Evolutionary conservation across 345 rosid species (phyloP).

Genomic region (Mercurialis annua): DNA sequence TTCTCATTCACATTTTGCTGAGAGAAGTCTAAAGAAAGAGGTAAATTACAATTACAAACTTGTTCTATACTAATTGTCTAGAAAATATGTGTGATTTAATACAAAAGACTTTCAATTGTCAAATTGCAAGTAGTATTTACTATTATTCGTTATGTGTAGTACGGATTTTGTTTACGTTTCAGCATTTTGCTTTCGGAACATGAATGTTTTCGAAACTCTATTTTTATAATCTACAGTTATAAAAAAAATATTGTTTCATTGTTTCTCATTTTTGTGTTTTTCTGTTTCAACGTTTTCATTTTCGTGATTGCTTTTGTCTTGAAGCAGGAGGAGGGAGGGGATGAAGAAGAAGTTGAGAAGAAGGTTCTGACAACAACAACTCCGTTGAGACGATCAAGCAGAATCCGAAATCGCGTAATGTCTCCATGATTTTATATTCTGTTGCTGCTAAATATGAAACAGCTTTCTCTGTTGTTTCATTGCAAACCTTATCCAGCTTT

Average conservation of each 20-base stretch:
- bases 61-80: not conserved
- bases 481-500: not conserved
- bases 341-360: slow-evolving; percentile 15
- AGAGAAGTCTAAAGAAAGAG: slow-evolving; percentile 23
- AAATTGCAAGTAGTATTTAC: no score
- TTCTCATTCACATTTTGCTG: slow-evolving; percentile 4
- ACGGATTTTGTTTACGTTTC: no score
- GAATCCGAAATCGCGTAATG: slow-evolving; percentile 30
- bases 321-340: slow-evolving; percentile 22
- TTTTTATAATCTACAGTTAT: no score
- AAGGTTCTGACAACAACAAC: slow-evolving; percentile 19
- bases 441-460: slow-evolving; percentile 13
- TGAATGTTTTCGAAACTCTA: no score
- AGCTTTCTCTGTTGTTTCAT: slow-evolving; percentile 32
- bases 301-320: slow-evolving; percentile 21
- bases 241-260: no score
- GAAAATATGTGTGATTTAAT: no score
- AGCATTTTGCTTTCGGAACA: no score
- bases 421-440: slow-evolving; percentile 27
- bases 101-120: no score
- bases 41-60: not conserved
- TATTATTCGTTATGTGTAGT: no score
- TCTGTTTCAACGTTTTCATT: no score
- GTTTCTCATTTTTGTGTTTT: no score
- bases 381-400: slow-evolving; percentile 46